phyloP scores from a whole-genome alignment of 768 basidiomycete species.

The Gymnopilus dilepis region DNA sequence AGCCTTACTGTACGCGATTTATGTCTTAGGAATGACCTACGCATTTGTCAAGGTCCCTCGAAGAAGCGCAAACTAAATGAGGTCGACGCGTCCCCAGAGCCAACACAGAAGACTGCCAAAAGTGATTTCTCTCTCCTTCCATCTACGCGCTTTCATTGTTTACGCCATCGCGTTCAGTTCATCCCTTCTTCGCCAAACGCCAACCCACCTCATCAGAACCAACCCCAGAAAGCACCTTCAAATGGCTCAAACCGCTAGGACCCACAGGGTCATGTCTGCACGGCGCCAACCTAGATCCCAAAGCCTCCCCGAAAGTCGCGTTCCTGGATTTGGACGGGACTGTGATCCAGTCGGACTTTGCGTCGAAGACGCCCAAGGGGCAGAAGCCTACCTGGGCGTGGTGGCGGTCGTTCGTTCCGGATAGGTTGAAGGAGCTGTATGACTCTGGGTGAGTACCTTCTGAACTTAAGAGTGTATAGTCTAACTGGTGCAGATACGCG shows the following conservation, averaged over 20 bases:
- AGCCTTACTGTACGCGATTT: neutral
- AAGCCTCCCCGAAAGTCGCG: conserved; percentile 62
- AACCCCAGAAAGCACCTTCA: conserved; percentile 33
- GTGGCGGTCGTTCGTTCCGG: conserved; percentile 73
- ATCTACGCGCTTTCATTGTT: neutral
- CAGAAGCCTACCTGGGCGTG: conserved; percentile 58
- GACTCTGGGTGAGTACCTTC: conserved; percentile 56
- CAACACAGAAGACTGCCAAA: conserved; percentile 18
- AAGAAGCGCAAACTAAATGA: conserved; percentile 21
- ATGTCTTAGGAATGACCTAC: too few species aligned
- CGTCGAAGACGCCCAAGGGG: conserved; percentile 35
- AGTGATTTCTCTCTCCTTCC: conserved; percentile 12
- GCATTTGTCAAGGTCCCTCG: conserved; percentile 12
- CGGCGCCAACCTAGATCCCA: conserved; percentile 46
- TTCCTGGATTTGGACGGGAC: conserved; percentile 91
- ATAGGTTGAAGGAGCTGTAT: conserved; percentile 63
- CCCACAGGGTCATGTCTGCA: conserved; percentile 46
- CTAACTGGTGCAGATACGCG: conserved; percentile 65
- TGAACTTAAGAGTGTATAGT: too few species aligned
- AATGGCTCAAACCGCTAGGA: conserved; percentile 48
- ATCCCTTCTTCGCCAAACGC: conserved; percentile 39
- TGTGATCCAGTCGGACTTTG: conserved; percentile 62
- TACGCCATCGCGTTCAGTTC: conserved; percentile 27
- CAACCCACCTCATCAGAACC: neutral
- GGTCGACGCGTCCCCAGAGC: neutral